Evolutionary conservation across 306 rosid species (phyloP), one percentile per base, ranked within the genome.

Genomic region (Fagus crenata): DNA sequence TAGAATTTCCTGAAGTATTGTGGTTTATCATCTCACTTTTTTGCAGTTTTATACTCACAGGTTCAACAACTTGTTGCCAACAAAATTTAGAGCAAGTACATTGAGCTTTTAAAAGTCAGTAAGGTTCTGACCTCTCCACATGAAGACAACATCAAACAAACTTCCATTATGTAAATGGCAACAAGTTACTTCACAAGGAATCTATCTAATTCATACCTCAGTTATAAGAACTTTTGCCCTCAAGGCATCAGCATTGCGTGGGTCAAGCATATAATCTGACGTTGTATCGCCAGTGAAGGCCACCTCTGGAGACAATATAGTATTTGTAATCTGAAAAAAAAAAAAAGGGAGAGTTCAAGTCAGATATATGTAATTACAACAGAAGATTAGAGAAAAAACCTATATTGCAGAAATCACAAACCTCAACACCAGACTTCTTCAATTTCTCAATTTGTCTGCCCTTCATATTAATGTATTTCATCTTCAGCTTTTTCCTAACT

Each of bases 211-310:
- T 7, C 76, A 22, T 78, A 95, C 98, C 98, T 95, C 98, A 35
- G 97, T 95, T 78, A 95, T 92, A 67, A 95, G 96, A 86, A 95
- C n/a, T 90, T 95, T 95, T 14, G 97, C 98, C 74, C 97, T 90
- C 92, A 95, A 80, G 15, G 98, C 97, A 90, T 95, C 98, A 7
- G 98, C 93, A 64, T 95, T 95, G 60, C 76, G 89, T 28, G 98
- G 98, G 64, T 95, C 98, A 75, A 90, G 91, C 95, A 92, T 90
- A 80, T 84, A 95, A 72, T 95, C 96, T 31, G 96, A 54, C 0
- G 93, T 95, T 69, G 98, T 95, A 82, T 95, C 98, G 18, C 97
- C 98, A 0, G 96, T 87, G 85, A 95, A 95, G 82, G 98, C 98
- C 69, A 95, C 96, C 85, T 95, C 98, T 6, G 98, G 98, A 55